Evolutionary conservation across 768 basidiomycete genomes (phyloP), one percentile per base, ranked within the genome.

Genomic region (Galerina marginata): DNA sequence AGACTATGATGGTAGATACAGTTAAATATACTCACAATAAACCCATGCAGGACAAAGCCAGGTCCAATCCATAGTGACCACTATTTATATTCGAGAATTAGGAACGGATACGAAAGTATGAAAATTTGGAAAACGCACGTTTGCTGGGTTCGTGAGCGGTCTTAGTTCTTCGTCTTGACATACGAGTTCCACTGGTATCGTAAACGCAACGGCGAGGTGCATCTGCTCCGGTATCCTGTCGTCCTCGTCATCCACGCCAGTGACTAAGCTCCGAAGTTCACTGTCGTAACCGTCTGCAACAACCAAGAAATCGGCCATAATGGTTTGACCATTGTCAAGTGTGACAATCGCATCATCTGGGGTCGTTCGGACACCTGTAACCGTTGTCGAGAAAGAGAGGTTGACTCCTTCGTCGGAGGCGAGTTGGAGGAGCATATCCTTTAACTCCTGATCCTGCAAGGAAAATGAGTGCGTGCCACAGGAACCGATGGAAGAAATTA

Each of bases 231-330:
- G 16, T 26, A 33, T 38, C 57, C 62, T 11, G 52, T 66, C 54
- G 47, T 65, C 37, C 25, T 71, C 58, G 6, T 42, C 48, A 37
- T 59, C 58, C n/a, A 38, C 20, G 2, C 69, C 71, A 9, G 74
- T 63, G 7, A 78, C 71, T 23, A 62, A 64, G 3, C 66, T 64
- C 37, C 79, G 71, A 38, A 76, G 69, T 26, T 72, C 50, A 59
- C 79, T 84, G 20, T 71, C 68, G 42, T 71, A 74, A 6, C 87
- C 87, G 66, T 88, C 87, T 4, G 87, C 87, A 40, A 83, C 86
- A 23, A 88, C 76, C 52, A 88, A 71, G 37, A 86, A 71, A 67
- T 88, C 84, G 16, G 80, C 81, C 9, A 59, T 65, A 14, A 86
- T 56, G 7, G 64, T 74, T 56, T 79, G 71, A 10, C 85, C 85